These are phyloP conservation scores for Gnomoniopsis sp. DNA, from an alignment of 2,329 filamentous ascomycete species.

Conservation along the genomic window DNA sequence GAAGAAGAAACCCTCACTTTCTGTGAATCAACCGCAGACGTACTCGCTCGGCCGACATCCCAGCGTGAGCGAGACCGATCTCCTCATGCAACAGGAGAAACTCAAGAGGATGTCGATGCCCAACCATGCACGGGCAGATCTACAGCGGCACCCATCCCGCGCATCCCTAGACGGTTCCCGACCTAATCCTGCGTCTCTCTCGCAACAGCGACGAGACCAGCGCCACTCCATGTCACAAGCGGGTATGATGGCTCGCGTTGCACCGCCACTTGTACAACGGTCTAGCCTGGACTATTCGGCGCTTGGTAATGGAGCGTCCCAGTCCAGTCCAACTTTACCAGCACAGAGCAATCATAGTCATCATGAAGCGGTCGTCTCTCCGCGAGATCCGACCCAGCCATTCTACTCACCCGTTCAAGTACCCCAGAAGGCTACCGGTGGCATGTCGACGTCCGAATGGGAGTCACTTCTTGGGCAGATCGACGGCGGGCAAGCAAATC, in stretches of 20 bases:
- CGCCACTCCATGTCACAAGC: slow-evolving; percentile 44
- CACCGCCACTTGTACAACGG: slow-evolving; percentile 27
- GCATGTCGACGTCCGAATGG: slow-evolving; percentile 69
- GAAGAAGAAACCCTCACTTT: slow-evolving; percentile 32
- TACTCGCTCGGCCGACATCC: slow-evolving; percentile 39
- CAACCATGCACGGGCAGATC: slow-evolving; percentile 32
- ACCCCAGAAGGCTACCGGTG: slow-evolving; percentile 32
- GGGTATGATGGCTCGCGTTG: slow-evolving; percentile 35
- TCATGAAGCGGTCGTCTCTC: slow-evolving; percentile 29
- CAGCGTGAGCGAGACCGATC: slow-evolving; percentile 50
- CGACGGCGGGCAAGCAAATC: slow-evolving; percentile 75
- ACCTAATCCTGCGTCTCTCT: slow-evolving; percentile 30
- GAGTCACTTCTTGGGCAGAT: slow-evolving; percentile 76
- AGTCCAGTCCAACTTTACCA: slow-evolving; percentile 48
- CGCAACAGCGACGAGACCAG: slow-evolving; percentile 40
- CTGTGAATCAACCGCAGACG: slow-evolving; percentile 19
- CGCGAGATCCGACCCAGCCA: slow-evolving; percentile 26
- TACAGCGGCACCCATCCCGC: slow-evolving; percentile 39
- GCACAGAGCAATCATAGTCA: slow-evolving; percentile 39
- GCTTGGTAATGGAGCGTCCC: slow-evolving; percentile 43
- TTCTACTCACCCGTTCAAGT: slow-evolving; percentile 33
- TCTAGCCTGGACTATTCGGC: slow-evolving; percentile 59
- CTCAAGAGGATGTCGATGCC: slow-evolving; percentile 55
- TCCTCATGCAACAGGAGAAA: slow-evolving; percentile 54
- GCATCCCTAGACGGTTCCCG: slow-evolving; percentile 46